phyloP scores from a whole-genome alignment of 2,329 filamentous ascomycete genomes.

The Arthrobotrys sphaeroides region DNA sequence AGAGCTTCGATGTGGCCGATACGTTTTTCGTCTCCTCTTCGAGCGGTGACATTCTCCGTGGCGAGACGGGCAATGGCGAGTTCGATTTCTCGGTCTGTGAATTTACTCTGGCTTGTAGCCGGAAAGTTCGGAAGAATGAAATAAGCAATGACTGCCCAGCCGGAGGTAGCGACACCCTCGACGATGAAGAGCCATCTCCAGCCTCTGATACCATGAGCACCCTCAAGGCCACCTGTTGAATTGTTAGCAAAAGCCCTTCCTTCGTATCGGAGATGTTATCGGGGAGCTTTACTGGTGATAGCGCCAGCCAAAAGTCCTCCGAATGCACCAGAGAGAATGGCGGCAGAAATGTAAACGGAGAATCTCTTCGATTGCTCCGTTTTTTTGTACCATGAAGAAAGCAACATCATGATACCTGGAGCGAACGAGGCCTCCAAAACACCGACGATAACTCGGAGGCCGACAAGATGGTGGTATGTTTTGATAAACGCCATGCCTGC shows the following conservation, averaged over 20 bases:
- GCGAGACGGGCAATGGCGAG: slow-evolving; percentile 64
- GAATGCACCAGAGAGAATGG: slow-evolving; percentile 67
- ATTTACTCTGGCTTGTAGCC: slow-evolving; percentile 62
- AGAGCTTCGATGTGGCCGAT: slow-evolving; percentile 60
- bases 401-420: slow-evolving; percentile 67
- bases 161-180: slow-evolving; percentile 62
- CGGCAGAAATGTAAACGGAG: slow-evolving; percentile 69
- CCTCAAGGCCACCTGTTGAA: slow-evolving; percentile 61
- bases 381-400: slow-evolving; percentile 70
- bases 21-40: slow-evolving; percentile 57
- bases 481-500: slow-evolving; percentile 65
- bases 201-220: slow-evolving; percentile 63
- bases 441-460: slow-evolving; percentile 68
- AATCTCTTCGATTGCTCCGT: slow-evolving; percentile 69
- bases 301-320: slow-evolving; percentile 64
- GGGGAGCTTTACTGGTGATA: slow-evolving; percentile 60
- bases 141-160: slow-evolving; percentile 62
- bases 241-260: background rate
- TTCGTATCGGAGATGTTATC: background rate
- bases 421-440: slow-evolving; percentile 68
- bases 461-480: slow-evolving; percentile 65
- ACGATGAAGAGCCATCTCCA: slow-evolving; percentile 67
- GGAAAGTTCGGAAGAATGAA: slow-evolving; percentile 67
- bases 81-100: slow-evolving; percentile 61
- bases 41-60: slow-evolving; percentile 62